phyloP scores from a whole-genome alignment of 768 basidiomycete species.

The Candolleomyces aberdarensis region DNA sequence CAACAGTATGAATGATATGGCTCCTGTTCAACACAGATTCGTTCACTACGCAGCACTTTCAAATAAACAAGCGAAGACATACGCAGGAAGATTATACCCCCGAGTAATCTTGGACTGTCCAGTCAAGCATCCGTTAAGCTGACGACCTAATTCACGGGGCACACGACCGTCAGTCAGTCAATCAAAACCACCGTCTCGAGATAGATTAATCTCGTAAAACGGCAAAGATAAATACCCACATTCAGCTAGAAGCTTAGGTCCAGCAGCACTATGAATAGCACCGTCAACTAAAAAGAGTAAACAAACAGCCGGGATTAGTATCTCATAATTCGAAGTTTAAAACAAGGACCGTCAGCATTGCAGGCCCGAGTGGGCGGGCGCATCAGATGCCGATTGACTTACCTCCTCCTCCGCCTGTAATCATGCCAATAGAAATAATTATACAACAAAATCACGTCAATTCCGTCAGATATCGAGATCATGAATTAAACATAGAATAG shows the following conservation, averaged over 20 bases:
- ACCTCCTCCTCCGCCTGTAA: conserved; percentile 68
- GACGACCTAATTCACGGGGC: conserved; percentile 42
- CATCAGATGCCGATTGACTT: conserved; percentile 24
- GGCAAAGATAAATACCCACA: conserved; percentile 41
- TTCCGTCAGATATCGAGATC: not conserved
- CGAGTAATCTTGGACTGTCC: conserved; percentile 79
- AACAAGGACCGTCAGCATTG: not conserved
- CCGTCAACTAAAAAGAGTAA: conserved; percentile 59
- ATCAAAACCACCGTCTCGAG: not conserved
- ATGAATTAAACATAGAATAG: not conserved
- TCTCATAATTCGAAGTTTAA: not conserved
- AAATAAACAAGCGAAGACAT: conserved; percentile 22
- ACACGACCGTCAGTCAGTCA: not conserved
- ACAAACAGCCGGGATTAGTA: too few species aligned
- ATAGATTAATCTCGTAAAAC: not conserved
- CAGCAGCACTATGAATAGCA: conserved; percentile 77
- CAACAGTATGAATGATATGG: conserved; percentile 79
- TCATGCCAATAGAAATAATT: not conserved
- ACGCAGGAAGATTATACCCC: conserved; percentile 79
- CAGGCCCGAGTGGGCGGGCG: too few species aligned
- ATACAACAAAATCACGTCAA: not conserved
- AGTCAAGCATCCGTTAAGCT: conserved; percentile 62
- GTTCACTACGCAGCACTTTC: not conserved
- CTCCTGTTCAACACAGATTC: conserved; percentile 37
- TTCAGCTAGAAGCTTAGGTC: conserved; percentile 60